Conservation (phyloP, 257 asterid species). For the Parsonsia alboflavescens region DNA sequence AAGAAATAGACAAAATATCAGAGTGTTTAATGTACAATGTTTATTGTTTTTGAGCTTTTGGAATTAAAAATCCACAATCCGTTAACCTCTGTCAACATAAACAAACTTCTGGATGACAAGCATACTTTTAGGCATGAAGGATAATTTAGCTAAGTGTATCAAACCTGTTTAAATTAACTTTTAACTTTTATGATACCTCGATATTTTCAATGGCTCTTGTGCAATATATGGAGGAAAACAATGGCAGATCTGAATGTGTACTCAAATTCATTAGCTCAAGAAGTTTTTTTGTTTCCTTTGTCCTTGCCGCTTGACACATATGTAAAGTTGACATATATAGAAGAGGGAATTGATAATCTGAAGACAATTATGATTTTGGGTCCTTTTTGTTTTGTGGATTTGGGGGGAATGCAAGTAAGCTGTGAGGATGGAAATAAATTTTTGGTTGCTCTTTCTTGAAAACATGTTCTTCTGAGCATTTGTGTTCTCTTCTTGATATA, state of each 20-base stretch:
- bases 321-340: background rate
- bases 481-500: slow-evolving; percentile 20
- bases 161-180: background rate
- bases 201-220: background rate
- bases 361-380: background rate
- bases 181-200: background rate
- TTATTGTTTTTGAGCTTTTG: background rate
- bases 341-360: background rate
- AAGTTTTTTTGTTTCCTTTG: background rate
- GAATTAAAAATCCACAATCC: background rate
- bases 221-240: background rate
- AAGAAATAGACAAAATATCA: background rate
- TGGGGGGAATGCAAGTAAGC: background rate
- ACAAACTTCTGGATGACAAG: background rate
- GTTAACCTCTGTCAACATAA: background rate
- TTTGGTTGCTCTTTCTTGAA: background rate
- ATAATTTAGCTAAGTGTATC: background rate
- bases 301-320: background rate
- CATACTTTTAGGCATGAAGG: background rate
- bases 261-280: background rate
- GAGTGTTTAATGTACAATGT: background rate
- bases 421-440: background rate
- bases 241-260: background rate
- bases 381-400: background rate
- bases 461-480: slow-evolving; percentile 22